These are phyloP conservation scores for Stemphylium vesicarium DNA, from an alignment of 2,329 filamentous ascomycete genomes.

Conservation along the genomic window DNA sequence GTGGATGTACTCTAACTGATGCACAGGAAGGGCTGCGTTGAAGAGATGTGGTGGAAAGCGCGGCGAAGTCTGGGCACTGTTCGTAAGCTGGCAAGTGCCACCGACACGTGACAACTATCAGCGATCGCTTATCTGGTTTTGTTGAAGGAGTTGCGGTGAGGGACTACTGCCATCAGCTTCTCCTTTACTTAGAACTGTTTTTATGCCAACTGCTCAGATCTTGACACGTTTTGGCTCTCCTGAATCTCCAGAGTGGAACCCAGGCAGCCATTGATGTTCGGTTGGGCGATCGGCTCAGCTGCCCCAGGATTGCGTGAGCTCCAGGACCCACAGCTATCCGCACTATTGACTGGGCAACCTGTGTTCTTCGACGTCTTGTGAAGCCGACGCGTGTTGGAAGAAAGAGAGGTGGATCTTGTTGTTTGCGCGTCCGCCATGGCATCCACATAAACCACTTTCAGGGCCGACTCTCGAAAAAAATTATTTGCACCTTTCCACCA, in stretches of 20 bases:
- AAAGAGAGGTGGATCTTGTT: not conserved
- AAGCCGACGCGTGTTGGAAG: not conserved
- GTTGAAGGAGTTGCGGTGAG: constrained; percentile 27
- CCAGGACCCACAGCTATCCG: constrained; percentile 27
- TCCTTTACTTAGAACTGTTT: constrained; percentile 12
- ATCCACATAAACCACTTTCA: not conserved
- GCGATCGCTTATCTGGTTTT: constrained; percentile 30
- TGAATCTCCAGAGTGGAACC: constrained; percentile 22
- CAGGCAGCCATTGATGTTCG: constrained; percentile 36
- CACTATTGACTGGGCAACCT: constrained; percentile 11
- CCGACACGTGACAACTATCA: constrained; percentile 40
- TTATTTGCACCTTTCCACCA: too few relatives aligned
- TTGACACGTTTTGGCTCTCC: constrained; percentile 44
- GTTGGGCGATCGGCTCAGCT: constrained; percentile 30
- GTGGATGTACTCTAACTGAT: constrained; percentile 50
- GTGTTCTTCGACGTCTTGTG: constrained; percentile 1
- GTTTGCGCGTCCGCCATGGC: not conserved
- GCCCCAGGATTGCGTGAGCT: constrained; percentile 34
- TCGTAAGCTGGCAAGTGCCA: constrained; percentile 33
- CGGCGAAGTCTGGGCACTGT: constrained; percentile 36
- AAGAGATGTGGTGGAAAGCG: constrained; percentile 43
- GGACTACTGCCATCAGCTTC: constrained; percentile 2
- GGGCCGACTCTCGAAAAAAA: too few relatives aligned
- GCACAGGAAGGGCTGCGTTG: constrained; percentile 48
- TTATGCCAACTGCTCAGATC: constrained; percentile 25